A percentile compares a stretch with the other conserved stretches of the same genome.
Evolutionary conservation across 2,329 filamentous ascomycete species (phyloP).

Genomic region (Cryoendolithus antarcticus): DNA sequence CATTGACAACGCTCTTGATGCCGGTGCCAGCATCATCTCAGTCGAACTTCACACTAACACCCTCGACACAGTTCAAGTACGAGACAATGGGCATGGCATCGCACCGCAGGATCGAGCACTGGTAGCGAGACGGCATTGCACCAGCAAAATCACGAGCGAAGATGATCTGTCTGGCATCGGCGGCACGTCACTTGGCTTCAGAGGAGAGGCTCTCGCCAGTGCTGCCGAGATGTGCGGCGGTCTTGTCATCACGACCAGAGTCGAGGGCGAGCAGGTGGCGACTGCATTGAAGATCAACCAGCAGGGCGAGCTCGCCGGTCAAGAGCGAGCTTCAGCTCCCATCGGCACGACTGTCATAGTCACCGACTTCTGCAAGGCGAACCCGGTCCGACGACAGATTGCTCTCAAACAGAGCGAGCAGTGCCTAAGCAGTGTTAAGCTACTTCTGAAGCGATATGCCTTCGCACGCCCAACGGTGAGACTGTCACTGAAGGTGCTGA

Average conservation of each 20-base stretch:
- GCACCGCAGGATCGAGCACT: slow-evolving; percentile 47
- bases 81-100: slow-evolving; percentile 65
- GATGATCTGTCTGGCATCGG: slow-evolving; percentile 48
- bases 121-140: slow-evolving; percentile 56
- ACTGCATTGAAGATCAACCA: slow-evolving; percentile 38
- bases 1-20: slow-evolving; percentile 65
- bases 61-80: slow-evolving; percentile 55
- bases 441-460: slow-evolving; percentile 52
- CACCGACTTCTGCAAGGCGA: slow-evolving; percentile 43
- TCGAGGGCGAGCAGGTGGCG: slow-evolving; percentile 48
- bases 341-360: slow-evolving; percentile 58
- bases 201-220: slow-evolving; percentile 61
- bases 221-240: slow-evolving; percentile 45
- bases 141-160: slow-evolving; percentile 59
- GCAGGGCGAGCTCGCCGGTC: slow-evolving; percentile 30
- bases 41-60: slow-evolving; percentile 54
- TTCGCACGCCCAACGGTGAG: slow-evolving; percentile 51
- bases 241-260: slow-evolving; percentile 51
- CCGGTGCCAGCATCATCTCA: slow-evolving; percentile 53
- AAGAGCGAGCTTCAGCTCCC: slow-evolving; percentile 40
- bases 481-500: slow-evolving; percentile 47
- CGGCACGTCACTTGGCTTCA: slow-evolving; percentile 55
- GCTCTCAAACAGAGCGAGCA: slow-evolving; percentile 46
- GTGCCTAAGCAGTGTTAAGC: slow-evolving; percentile 45
- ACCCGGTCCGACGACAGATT: slow-evolving; percentile 52